Conservation (phyloP, 495 filamentous ascomycete species). For the Daldinia bambusicola region DNA sequence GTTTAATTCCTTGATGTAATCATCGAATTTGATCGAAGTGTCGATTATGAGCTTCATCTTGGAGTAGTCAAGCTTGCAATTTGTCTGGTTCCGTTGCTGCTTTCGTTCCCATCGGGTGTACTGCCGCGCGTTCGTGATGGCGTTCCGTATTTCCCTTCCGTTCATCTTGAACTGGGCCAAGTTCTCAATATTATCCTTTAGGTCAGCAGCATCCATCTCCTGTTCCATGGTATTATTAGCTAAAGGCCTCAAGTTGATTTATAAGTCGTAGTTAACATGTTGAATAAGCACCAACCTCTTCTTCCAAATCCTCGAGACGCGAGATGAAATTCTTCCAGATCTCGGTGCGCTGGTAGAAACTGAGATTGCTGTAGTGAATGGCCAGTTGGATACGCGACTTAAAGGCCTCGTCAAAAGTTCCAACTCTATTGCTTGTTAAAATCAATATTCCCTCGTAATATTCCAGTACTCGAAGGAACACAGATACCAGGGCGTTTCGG, state of each 20-base stretch:
- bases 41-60: constrained; percentile 41
- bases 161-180: constrained; percentile 50
- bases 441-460: constrained; percentile 62
- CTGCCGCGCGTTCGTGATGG: constrained; percentile 50
- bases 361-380: constrained; percentile 53
- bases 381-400: constrained; percentile 57
- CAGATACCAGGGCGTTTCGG: constrained; percentile 61
- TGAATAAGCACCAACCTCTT: background rate
- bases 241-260: background rate
- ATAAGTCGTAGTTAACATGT: background rate
- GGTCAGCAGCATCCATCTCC: constrained; percentile 42
- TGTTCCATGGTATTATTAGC: constrained; percentile 2
- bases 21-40: constrained; percentile 25
- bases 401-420: constrained; percentile 47
- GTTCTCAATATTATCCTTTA: constrained; percentile 17
- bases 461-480: constrained; percentile 63
- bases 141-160: constrained; percentile 55
- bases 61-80: constrained; percentile 30
- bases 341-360: constrained; percentile 34
- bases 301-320: constrained; percentile 29
- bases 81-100: background rate
- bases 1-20: constrained; percentile 27
- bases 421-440: constrained; percentile 44
- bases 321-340: constrained; percentile 56
- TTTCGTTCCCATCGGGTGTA: constrained; percentile 32